Percentiles rank a stretch among this genome's conserved stretches.
Conservation (phyloP, 768 basidiomycete species). For the Amanita jacksonii region DNA sequence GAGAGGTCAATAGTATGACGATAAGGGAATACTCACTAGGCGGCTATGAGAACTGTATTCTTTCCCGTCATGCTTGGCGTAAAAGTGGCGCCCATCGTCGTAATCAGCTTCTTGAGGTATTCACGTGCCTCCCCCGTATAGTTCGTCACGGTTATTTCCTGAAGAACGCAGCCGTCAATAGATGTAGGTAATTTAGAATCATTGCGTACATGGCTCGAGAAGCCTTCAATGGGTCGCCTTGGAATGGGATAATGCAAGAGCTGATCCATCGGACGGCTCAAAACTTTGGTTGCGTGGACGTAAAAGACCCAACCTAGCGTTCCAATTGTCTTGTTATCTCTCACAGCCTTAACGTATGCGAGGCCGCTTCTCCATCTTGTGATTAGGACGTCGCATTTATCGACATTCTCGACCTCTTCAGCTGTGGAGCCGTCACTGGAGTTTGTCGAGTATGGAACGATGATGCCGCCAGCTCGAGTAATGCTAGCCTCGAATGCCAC, state of each 20-base stretch:
- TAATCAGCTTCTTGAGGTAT: constrained; percentile 79
- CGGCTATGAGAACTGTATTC: constrained; percentile 79
- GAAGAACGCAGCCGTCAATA: background rate
- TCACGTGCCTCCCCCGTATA: constrained; percentile 83
- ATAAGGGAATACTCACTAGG: constrained; percentile 52
- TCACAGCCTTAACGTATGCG: constrained; percentile 64
- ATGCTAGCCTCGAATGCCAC: constrained; percentile 52
- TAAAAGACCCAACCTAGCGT: constrained; percentile 80
- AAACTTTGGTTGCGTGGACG: constrained; percentile 51
- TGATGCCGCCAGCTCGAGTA: constrained; percentile 38
- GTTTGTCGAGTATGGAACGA: constrained; percentile 3
- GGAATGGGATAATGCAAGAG: constrained; percentile 83
- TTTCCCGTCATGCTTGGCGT: constrained; percentile 71
- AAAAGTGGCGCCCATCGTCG: constrained; percentile 66
- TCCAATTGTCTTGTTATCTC: constrained; percentile 52
- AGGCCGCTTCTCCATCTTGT: constrained; percentile 59
- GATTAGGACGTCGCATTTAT: constrained; percentile 63
- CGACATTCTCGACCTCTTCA: constrained; percentile 32
- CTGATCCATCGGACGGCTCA: constrained; percentile 60
- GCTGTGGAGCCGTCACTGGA: constrained; percentile 8
- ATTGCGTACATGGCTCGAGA: constrained; percentile 47
- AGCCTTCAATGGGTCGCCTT: constrained; percentile 44
- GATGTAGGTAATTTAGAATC: background rate
- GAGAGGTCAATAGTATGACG: constrained; percentile 1
- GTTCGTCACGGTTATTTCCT: constrained; percentile 83